phyloP scores from a whole-genome alignment of 2,329 filamentous ascomycete genomes.

The Alternaria rosae region DNA sequence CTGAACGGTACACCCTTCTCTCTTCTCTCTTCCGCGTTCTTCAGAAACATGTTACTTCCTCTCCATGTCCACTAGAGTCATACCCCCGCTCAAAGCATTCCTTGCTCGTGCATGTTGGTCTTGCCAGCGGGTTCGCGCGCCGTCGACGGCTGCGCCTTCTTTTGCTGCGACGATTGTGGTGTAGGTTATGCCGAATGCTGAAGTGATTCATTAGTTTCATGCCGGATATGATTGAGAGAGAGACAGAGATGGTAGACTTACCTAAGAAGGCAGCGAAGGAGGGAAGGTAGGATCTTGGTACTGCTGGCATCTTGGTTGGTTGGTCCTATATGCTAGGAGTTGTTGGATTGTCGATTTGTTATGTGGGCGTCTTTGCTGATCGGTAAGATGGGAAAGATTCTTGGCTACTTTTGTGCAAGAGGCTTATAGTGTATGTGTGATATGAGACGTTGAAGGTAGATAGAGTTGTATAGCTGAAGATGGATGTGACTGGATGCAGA shows the following conservation, averaged over 20 bases:
- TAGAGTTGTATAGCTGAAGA: neutral
- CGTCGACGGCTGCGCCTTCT: constrained; percentile 45
- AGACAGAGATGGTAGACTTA: constrained; percentile 15
- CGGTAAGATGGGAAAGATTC: neutral
- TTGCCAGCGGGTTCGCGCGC: constrained; percentile 45
- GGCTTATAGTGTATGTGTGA: neutral
- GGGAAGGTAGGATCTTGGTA: constrained; percentile 43
- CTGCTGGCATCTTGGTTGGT: constrained; percentile 37
- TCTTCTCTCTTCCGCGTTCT: too few relatives aligned
- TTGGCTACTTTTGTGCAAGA: neutral
- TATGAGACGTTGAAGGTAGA: neutral
- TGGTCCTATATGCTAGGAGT: neutral
- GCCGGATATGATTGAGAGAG: neutral
- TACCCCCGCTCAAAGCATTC: constrained; percentile 22
- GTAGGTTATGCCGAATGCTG: constrained; percentile 43
- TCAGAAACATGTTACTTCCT: too few relatives aligned
- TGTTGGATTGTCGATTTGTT: neutral
- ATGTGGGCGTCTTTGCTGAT: neutral
- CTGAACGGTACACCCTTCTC: too few relatives aligned
- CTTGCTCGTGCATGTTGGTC: constrained; percentile 35
- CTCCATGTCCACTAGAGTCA: constrained; percentile 9
- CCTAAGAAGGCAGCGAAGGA: constrained; percentile 43
- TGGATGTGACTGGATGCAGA: neutral
- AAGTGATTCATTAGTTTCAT: constrained; percentile 5
- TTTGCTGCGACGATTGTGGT: constrained; percentile 40